A percentile compares a stretch with the other conserved stretches of the same genome.
These are phyloP conservation scores for Canariomyces notabilis DNA, from an alignment of 2,329 filamentous ascomycete genomes.

Conservation along the genomic window DNA sequence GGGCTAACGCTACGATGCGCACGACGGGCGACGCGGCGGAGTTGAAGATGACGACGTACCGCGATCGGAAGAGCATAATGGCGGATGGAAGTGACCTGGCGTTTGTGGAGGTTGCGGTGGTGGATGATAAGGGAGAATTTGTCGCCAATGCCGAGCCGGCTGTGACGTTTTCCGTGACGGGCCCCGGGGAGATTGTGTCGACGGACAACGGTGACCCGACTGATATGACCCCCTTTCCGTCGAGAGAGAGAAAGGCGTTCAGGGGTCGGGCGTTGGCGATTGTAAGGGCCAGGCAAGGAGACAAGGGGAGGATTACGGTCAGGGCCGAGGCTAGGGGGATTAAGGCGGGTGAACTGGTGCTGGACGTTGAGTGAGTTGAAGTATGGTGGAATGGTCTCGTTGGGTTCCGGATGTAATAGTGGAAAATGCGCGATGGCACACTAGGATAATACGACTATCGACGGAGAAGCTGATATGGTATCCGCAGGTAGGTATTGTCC, in stretches of 20 bases:
- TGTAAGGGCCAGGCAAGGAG: conserved; percentile 29
- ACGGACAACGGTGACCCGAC: conserved; percentile 49
- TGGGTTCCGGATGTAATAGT: no score
- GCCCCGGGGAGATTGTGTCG: conserved; percentile 41
- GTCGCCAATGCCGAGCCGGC: conserved; percentile 40
- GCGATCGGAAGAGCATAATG: conserved; percentile 32
- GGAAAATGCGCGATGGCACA: no score
- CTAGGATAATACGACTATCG: no score
- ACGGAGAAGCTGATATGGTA: no score
- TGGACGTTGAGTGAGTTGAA: not conserved
- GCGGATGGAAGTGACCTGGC: conserved; percentile 42
- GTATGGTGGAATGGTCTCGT: no score
- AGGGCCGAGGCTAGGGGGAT: conserved; percentile 20
- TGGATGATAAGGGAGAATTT: conserved; percentile 38
- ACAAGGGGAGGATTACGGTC: conserved; percentile 20
- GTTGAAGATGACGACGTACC: conserved; percentile 34
- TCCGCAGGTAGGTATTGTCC: no score
- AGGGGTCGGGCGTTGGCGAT: conserved; percentile 38
- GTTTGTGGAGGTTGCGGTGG: conserved; percentile 41
- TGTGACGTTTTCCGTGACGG: conserved; percentile 41
- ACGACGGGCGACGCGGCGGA: conserved; percentile 38
- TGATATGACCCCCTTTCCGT: conserved; percentile 40
- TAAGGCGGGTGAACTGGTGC: not conserved
- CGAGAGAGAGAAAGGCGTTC: conserved; percentile 36
- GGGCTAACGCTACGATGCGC: conserved; percentile 39